Evolutionary conservation across 2,329 filamentous ascomycete species (phyloP), one percentile per base, ranked within the genome.

Genomic region (Claviceps purpurea): DNA sequence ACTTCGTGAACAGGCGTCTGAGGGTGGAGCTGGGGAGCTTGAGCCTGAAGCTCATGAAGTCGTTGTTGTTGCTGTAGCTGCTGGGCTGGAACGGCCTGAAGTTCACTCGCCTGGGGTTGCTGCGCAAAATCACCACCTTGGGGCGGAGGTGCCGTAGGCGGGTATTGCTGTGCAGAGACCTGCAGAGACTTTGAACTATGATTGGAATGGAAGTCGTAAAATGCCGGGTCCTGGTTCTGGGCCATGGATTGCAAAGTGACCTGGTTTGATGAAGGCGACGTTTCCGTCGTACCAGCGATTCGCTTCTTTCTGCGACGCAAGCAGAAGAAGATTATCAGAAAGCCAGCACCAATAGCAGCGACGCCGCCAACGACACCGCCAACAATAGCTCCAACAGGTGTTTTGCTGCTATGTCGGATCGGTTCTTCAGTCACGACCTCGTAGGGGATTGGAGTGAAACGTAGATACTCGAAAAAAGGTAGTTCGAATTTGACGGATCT

Each of bases 361-460:
- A 70, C 53, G 45, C 68, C 68, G 14, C 67, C 68, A 4, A 70
- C 62, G 18, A 67, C 66, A 39, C 65, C 66, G 24, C 68, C 68
- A 2, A 68, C 67, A 45, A 70, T 70, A 50, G 66, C 59, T 3
- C 66, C 68, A 20, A 66, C 56, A 7, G 62, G 64, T 1, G 59
- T 62, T 20, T 52, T 51, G 39, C 50, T 26, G 26, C 26, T 55
- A 16, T 18, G 45, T 43, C 24, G 41, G 39, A 22, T 54, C n/a
- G 49, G 43, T 18, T 5, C 24, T 26, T 26, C 5, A 26, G 6
- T 26, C 24, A 5, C 5, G 5, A 26, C 1, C 6, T 26, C 6
- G 24, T 26, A 26, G 24, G 50, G 45, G 20, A 26, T 26, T 5
- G 47, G 26, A 26, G 7, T n/a, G 30, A 26, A 18, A 10, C 2